Base-by-base conservation (phyloP, 768 basidiomycete genomes). In the Auricularia sp. region DNA sequence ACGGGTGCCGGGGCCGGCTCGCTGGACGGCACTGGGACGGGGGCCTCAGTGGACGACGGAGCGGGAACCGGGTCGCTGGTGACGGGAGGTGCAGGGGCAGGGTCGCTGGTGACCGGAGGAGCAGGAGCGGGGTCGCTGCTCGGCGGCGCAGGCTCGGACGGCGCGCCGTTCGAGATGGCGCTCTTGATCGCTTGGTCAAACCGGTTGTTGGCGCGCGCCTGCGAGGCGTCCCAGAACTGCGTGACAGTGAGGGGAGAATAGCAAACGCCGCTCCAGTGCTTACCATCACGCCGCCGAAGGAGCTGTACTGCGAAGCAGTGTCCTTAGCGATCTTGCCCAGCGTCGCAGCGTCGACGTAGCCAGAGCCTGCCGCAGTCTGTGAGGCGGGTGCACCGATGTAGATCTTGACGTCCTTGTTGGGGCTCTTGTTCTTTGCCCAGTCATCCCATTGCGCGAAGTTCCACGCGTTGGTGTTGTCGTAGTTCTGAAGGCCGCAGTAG, bases 1-100 rank as follows among this genome's bases (percentile, higher is more conserved):
- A 91, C 91, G 12, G 91, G 93, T 74, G 92, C 91, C 3, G 77
- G 69, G 23, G 39, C 63, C 14, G 56, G 23, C 36, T 51, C 62
- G 36, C 36, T 63, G 34, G 35, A 51, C 14, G n/a, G 23, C 34
- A 47, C 56, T 16, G 62, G 64, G 39, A 21, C 44, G 34, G 51
- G 63, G 23, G 63, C 53, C 1, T 51, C 39, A 56, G 54, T 56
- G 29, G 54, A 56, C 54, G 54, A n/a, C n/a, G 56, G 34, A 29
- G 56, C 11, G 18, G 56, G 23, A 6, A 11, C 23, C 3, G 56
- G 23, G 6, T 59, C 56, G 16, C 16, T 33, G 23, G 56, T 29
- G 29, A 29, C 29, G 29, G 29, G 29, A 7, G 56, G 29, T 8
- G 56, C 23, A 4, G 56, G 56, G 14, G 56, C 56, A 29, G 47